Conservation (phyloP, 73 alveolate genomes). For the Paramecium primaurelia region DNA sequence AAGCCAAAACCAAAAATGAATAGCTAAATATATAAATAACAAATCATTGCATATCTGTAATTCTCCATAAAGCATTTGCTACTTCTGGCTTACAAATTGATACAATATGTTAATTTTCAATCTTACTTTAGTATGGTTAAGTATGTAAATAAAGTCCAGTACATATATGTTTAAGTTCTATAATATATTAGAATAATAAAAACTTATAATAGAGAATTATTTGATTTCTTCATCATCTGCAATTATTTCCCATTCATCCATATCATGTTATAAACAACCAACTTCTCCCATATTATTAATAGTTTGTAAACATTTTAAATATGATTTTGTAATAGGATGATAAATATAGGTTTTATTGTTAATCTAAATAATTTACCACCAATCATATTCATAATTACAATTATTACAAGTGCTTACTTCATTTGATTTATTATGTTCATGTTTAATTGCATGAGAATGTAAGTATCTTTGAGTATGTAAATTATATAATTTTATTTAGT, state of each 20-base stretch:
- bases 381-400: not conserved
- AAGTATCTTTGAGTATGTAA: not conserved
- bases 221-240: not conserved
- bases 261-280: not conserved
- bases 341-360: not conserved
- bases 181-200: not conserved
- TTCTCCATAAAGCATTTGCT: slow-evolving; percentile 7
- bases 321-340: not conserved
- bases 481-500: not conserved
- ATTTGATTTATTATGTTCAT: not conserved
- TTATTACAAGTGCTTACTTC: not conserved
- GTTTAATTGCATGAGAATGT: not conserved
- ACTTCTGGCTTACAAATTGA: not conserved
- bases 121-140: not conserved
- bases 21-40: not conserved
- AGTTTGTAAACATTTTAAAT: not conserved
- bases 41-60: not conserved
- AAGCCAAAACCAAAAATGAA: not conserved
- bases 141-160: slow-evolving; percentile 9
- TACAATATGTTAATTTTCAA: not conserved
- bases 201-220: not conserved
- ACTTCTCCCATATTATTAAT: not conserved
- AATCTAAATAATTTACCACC: not conserved
- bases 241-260: slow-evolving; percentile 7
- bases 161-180: not conserved